Conservation (phyloP, 2,329 filamentous ascomycete genomes). For the Ceratocystis eucalypticola region DNA sequence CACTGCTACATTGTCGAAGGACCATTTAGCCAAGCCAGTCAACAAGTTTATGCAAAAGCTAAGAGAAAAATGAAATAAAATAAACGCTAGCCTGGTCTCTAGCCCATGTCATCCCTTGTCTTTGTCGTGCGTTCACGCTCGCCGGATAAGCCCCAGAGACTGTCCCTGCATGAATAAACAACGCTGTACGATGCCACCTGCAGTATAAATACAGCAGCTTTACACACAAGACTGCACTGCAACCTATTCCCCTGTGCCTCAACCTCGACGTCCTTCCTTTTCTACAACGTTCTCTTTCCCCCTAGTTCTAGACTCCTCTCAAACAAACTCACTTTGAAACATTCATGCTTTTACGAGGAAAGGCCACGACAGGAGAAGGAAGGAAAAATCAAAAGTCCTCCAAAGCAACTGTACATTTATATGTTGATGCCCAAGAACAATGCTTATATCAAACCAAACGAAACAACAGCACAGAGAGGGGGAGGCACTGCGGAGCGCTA, state of each 20-base stretch:
- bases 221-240: too few species aligned
- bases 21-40: too few species aligned
- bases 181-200: neutral
- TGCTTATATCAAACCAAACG: neutral
- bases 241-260: too few species aligned
- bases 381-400: neutral
- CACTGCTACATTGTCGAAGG: neutral
- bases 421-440: neutral
- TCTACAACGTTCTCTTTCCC: neutral
- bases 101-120: neutral
- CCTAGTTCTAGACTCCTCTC: neutral
- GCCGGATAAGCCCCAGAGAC: neutral
- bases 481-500: neutral
- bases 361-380: neutral
- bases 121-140: neutral
- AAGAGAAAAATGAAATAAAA: neutral
- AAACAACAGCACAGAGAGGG: neutral
- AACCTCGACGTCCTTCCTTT: too few species aligned
- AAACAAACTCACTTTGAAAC: constrained; percentile 3
- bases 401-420: neutral
- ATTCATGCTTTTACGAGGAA: neutral
- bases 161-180: neutral
- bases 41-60: too few species aligned
- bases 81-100: neutral
- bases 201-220: neutral